A percentile compares a stretch with the other conserved stretches of the same genome.
Evolutionary conservation across 306 rosid genomes (phyloP).

Genomic region (Delonix regia): DNA sequence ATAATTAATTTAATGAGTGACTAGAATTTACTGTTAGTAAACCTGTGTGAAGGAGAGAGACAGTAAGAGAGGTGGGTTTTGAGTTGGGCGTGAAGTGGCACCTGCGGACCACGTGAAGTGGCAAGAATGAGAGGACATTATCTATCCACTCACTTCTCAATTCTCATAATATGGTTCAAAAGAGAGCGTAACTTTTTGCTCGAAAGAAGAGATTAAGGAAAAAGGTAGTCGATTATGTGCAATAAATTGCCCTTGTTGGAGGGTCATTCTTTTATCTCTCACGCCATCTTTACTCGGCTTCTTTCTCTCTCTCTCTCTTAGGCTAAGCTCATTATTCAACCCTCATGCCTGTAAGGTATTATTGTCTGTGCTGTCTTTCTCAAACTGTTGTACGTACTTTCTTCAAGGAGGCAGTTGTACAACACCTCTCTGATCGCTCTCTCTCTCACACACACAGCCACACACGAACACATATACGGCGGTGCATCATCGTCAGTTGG

Average conservation of each 20-base stretch:
- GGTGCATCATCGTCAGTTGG: slow-evolving; percentile 44
- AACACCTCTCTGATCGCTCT: slow-evolving; percentile 12
- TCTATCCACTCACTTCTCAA: slow-evolving; percentile 57
- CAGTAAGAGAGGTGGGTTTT: neutral
- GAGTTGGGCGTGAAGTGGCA: slow-evolving; percentile 42
- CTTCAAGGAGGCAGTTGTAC: slow-evolving; percentile 32
- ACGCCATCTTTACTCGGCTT: slow-evolving; percentile 34
- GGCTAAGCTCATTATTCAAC: slow-evolving; percentile 36
- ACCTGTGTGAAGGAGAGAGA: neutral
- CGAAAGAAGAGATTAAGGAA: slow-evolving; percentile 30
- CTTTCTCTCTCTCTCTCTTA: slow-evolving; percentile 13
- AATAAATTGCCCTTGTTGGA: slow-evolving; percentile 47
- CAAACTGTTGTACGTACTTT: slow-evolving; percentile 48
- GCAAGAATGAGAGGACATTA: slow-evolving; percentile 51
- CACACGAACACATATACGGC: slow-evolving; percentile 16
- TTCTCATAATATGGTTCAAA: slow-evolving; percentile 51
- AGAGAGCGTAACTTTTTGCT: slow-evolving; percentile 55
- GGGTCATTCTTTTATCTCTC: slow-evolving; percentile 40
- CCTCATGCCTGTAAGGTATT: slow-evolving; percentile 45
- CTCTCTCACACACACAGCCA: slow-evolving; percentile 29
- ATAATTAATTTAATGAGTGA: neutral
- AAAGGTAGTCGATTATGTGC: slow-evolving; percentile 53
- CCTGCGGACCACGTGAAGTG: slow-evolving; percentile 84
- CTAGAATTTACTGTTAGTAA: neutral
- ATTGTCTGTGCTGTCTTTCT: slow-evolving; percentile 69